phyloP scores from a whole-genome alignment of 805 yeast species.

The Sugiyamaella americana region DNA sequence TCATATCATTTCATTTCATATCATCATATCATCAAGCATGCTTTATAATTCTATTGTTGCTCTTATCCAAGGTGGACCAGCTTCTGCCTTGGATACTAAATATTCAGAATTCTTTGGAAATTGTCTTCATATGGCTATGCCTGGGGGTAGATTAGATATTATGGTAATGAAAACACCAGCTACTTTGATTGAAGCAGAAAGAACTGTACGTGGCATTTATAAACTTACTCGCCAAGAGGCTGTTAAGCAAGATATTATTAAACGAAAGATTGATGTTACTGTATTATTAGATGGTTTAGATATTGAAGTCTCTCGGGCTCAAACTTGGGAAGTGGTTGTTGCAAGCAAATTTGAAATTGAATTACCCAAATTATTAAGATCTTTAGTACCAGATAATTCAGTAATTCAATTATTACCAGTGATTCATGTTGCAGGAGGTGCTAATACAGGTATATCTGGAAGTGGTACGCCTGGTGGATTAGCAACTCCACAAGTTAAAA shows the following conservation, averaged over 20 bases:
- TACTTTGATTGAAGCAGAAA: constrained; percentile 21
- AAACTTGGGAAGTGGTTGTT: constrained; percentile 32
- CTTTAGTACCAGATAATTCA: constrained; percentile 18
- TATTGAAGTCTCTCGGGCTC: constrained; percentile 21
- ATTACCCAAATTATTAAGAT: constrained; percentile 17
- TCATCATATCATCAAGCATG: no score
- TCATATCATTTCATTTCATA: no score
- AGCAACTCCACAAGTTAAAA: constrained; percentile 9
- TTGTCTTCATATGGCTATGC: constrained; percentile 27
- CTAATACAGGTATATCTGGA: not conserved
- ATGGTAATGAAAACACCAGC: constrained; percentile 25
- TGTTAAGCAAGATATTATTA: constrained; percentile 11
- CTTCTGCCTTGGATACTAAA: constrained; percentile 8
- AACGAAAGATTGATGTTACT: constrained; percentile 19
- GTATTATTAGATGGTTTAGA: constrained; percentile 32
- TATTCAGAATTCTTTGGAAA: constrained; percentile 23
- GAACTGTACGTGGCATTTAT: constrained; percentile 24
- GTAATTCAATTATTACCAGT: constrained; percentile 21
- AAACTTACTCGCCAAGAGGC: constrained; percentile 22
- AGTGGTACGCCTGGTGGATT: constrained; percentile 2
- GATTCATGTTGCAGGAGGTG: constrained; percentile 15
- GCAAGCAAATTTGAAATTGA: constrained; percentile 25
- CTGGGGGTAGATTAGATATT: constrained; percentile 28
- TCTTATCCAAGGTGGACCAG: constrained; percentile 17
- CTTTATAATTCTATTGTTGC: constrained; percentile 24